phyloP scores from a whole-genome alignment of 2,329 filamentous ascomycete genomes.

The Biscogniauxia marginata region DNA sequence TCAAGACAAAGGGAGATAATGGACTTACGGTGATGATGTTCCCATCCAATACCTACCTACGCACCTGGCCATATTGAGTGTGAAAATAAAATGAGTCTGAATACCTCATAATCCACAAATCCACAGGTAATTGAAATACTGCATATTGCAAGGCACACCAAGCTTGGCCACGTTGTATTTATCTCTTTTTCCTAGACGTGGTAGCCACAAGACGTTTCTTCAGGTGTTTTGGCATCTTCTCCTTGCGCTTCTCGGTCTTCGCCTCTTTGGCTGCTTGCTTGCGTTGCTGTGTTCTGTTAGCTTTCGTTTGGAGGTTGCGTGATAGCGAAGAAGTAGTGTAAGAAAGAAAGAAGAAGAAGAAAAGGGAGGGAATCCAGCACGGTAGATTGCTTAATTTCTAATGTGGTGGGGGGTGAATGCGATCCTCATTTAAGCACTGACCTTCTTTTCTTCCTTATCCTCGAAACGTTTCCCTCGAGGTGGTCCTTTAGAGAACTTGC shows the following conservation, averaged over 20 bases:
- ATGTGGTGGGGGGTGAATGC: neutral
- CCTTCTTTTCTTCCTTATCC: slow-evolving; percentile 87
- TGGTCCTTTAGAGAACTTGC: slow-evolving; percentile 60
- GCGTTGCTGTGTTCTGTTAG: slow-evolving; percentile 51
- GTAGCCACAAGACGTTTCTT: slow-evolving; percentile 83
- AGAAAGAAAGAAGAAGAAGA: neutral
- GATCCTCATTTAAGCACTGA: slow-evolving; percentile 31
- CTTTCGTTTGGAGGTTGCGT: slow-evolving; percentile 6
- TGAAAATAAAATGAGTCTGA: neutral
- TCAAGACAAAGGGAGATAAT: neutral
- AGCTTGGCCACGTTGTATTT: slow-evolving; percentile 21
- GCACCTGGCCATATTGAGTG: too few species aligned
- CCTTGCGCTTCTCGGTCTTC: slow-evolving; percentile 87
- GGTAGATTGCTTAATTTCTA: neutral
- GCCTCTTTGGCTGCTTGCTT: slow-evolving; percentile 93
- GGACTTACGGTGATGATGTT: neutral
- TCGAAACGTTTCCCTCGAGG: slow-evolving; percentile 84
- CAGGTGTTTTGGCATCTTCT: slow-evolving; percentile 93
- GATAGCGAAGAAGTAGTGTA: too few species aligned
- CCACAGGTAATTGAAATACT: neutral
- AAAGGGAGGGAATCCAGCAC: neutral
- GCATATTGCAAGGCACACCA: neutral
- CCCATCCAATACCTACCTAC: neutral
- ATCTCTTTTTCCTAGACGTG: slow-evolving; percentile 63
- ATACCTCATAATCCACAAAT: neutral